These are phyloP conservation scores for Datisca glomerata DNA, from an alignment of 306 rosid genomes.

Conservation along the genomic window DNA sequence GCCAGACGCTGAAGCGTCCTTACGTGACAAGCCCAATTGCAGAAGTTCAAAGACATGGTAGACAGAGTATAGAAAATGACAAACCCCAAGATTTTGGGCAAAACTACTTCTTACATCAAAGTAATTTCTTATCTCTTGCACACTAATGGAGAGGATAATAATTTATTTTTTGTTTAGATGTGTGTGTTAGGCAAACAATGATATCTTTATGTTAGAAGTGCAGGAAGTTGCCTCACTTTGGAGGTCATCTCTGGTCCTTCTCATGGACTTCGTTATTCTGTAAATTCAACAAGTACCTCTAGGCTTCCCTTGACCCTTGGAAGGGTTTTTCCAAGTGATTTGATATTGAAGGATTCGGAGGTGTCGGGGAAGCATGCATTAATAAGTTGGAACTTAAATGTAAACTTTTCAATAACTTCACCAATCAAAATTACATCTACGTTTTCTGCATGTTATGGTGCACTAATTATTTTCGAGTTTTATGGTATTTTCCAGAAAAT, in stretches of 20 bases:
- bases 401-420: slow-evolving; percentile 21
- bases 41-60: slow-evolving; percentile 31
- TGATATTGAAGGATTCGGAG: slow-evolving; percentile 65
- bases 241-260: slow-evolving; percentile 94
- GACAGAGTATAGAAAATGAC: slow-evolving; percentile 26
- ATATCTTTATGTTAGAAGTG: slow-evolving; percentile 66
- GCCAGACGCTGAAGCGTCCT: slow-evolving; percentile 53
- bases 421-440: slow-evolving; percentile 15
- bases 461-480: slow-evolving; percentile 14
- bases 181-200: slow-evolving; percentile 37
- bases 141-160: slow-evolving; percentile 5
- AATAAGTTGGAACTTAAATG: slow-evolving; percentile 78
- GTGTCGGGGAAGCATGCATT: slow-evolving; percentile 94
- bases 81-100: slow-evolving; percentile 22
- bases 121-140: slow-evolving; percentile 49
- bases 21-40: slow-evolving; percentile 20
- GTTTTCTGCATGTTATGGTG: slow-evolving; percentile 11
- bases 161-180: slow-evolving; percentile 13
- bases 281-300: slow-evolving; percentile 42
- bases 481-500: slow-evolving; percentile 39
- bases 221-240: slow-evolving; percentile 89
- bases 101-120: slow-evolving; percentile 39
- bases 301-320: slow-evolving; percentile 68
- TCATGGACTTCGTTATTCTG: slow-evolving; percentile 37
- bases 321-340: slow-evolving; percentile 75